Percentiles rank a stretch among this genome's conserved stretches.
Conservation (phyloP, 2,329 filamentous ascomycete genomes). For the Venturia pyrina region DNA sequence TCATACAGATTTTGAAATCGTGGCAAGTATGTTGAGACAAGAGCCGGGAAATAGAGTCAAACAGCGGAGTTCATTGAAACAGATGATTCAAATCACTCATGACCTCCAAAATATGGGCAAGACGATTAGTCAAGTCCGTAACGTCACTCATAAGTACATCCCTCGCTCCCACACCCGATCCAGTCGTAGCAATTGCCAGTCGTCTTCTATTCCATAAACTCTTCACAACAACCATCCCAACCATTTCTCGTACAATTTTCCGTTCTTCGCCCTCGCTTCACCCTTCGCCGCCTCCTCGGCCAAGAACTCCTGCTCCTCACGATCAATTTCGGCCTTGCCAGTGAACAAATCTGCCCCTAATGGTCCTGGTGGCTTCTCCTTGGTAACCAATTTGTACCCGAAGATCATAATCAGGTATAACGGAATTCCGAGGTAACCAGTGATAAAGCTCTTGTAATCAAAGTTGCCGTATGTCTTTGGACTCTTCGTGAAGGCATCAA, state of each 20-base stretch:
- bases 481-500: constrained; percentile 52
- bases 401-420: constrained; percentile 61
- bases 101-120: not conserved
- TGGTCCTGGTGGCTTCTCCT: constrained; percentile 45
- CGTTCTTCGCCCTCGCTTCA: constrained; percentile 23
- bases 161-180: not conserved
- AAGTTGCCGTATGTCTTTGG: constrained; percentile 37
- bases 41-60: no score
- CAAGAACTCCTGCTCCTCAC: constrained; percentile 61
- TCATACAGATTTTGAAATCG: no score
- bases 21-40: no score
- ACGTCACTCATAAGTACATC: not conserved
- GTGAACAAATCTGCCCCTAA: constrained; percentile 58
- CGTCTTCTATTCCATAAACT: not conserved
- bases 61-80: no score
- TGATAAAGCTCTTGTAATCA: constrained; percentile 68
- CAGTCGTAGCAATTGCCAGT: not conserved
- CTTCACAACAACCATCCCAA: constrained; percentile 51
- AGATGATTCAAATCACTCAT: not conserved
- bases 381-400: constrained; percentile 53
- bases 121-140: not conserved
- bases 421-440: constrained; percentile 65
- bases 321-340: constrained; percentile 63
- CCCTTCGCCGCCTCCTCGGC: constrained; percentile 38
- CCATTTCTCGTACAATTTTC: constrained; percentile 48